Evolutionary conservation across 1,284 basidiomycete genomes (phyloP).

Genomic region (Moniliella sp.): DNA sequence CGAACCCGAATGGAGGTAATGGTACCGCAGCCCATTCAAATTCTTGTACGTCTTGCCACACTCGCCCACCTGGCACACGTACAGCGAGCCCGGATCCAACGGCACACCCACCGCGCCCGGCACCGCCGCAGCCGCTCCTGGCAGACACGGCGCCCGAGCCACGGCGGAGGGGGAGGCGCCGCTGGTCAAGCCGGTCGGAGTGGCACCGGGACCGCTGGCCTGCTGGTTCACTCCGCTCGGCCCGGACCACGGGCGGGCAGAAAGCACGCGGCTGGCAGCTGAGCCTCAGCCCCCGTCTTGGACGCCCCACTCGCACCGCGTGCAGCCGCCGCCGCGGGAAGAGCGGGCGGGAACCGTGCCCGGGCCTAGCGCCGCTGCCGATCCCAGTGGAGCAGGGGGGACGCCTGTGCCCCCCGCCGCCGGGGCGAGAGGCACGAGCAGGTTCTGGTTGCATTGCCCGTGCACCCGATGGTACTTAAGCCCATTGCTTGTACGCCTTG

Average conservation of each 20-base stretch:
- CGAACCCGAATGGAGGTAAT: constrained; percentile 87
- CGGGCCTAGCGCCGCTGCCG: too few relatives aligned
- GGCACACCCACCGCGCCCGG: too few relatives aligned
- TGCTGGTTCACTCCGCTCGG: too few relatives aligned
- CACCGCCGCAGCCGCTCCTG: neutral
- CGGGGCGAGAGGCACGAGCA: constrained; percentile 10
- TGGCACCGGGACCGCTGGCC: neutral
- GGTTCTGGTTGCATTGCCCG: constrained; percentile 49
- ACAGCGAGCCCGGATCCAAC: constrained; percentile 7
- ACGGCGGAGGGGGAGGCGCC: too few relatives aligned
- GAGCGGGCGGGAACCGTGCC: too few relatives aligned
- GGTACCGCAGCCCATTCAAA: constrained; percentile 45
- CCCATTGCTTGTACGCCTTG: constrained; percentile 92
- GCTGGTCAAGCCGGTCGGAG: neutral
- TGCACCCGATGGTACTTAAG: constrained; percentile 91
- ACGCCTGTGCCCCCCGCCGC: constrained; percentile 1
- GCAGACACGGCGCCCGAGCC: too few relatives aligned
- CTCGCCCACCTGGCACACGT: constrained; percentile 33
- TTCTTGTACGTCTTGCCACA: constrained; percentile 90
- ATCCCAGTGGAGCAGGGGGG: too few relatives aligned
- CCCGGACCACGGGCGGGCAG: too few relatives aligned
- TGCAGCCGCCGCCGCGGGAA: too few relatives aligned
- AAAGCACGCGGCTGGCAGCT: too few relatives aligned
- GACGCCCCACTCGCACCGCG: too few relatives aligned
- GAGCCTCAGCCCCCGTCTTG: too few relatives aligned